These are phyloP conservation scores for Guyanaporus albipodus DNA, from an alignment of 768 basidiomycete genomes.

Conservation along the genomic window DNA sequence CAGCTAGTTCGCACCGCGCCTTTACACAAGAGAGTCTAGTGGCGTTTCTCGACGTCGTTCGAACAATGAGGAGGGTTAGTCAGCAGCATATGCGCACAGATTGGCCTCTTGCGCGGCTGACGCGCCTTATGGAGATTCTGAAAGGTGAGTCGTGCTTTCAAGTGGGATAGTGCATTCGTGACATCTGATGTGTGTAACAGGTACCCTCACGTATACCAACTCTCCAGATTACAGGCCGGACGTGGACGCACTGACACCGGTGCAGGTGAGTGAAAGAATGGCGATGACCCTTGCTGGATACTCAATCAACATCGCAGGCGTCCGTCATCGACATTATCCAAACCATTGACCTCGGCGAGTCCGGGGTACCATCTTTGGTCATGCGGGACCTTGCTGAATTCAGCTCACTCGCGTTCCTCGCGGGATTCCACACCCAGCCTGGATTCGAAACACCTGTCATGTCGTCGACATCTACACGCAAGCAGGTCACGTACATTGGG, in stretches of 20 bases:
- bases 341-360: constrained; percentile 58
- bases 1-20: constrained; percentile 4
- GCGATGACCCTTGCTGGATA: not conserved
- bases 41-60: constrained; percentile 71
- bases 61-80: constrained; percentile 52
- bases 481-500: constrained; percentile 83
- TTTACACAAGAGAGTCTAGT: constrained; percentile 75
- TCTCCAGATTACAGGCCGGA: constrained; percentile 90
- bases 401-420: constrained; percentile 81
- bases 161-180: not conserved
- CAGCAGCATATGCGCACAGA: constrained; percentile 45
- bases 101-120: constrained; percentile 64
- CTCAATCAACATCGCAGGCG: constrained; percentile 41
- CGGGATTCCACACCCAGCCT: constrained; percentile 59
- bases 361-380: constrained; percentile 66
- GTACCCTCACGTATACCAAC: constrained; percentile 71
- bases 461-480: constrained; percentile 35
- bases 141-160: constrained; percentile 47
- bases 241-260: constrained; percentile 72
- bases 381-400: constrained; percentile 85
- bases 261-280: constrained; percentile 52
- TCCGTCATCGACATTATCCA: constrained; percentile 70
- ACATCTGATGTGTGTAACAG: constrained; percentile 32
- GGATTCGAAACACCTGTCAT: constrained; percentile 5
- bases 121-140: constrained; percentile 69